A percentile compares a stretch with the other conserved stretches of the same genome.
Evolutionary conservation across 352 stramenopile species (phyloP).

Genomic region (Globisporangium perplexum): DNA sequence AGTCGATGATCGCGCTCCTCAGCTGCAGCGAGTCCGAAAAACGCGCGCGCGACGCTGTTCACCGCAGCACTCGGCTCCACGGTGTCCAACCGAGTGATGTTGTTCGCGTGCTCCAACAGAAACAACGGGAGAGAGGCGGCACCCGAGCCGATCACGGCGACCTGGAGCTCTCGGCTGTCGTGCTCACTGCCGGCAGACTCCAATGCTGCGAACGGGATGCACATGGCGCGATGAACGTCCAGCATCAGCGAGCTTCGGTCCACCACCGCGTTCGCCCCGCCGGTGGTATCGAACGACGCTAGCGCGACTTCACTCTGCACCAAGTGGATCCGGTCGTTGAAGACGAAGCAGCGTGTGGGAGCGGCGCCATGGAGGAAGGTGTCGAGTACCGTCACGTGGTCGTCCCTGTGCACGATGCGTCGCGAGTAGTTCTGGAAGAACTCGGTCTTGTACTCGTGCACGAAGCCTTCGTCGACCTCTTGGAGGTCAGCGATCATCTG

Average conservation of each 20-base stretch:
- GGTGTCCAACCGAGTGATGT: constrained; percentile 38
- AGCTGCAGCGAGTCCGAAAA: constrained; percentile 31
- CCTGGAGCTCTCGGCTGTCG: constrained; percentile 2
- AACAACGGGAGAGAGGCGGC: constrained; percentile 54
- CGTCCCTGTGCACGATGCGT: constrained; percentile 39
- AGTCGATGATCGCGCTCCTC: constrained; percentile 20
- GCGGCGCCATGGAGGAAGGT: constrained; percentile 29
- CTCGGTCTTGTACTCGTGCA: constrained; percentile 50
- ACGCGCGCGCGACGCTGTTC: constrained; percentile 34
- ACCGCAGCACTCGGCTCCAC: constrained; percentile 49
- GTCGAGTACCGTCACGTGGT: constrained; percentile 59
- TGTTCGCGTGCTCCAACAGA: constrained; percentile 27
- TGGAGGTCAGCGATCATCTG: constrained; percentile 52
- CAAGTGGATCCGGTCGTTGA: constrained; percentile 64
- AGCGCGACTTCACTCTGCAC: constrained; percentile 69
- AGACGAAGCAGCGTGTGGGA: constrained; percentile 60
- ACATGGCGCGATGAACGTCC: constrained; percentile 65
- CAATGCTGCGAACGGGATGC: constrained; percentile 24
- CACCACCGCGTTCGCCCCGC: constrained; percentile 8
- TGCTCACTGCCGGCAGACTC: background rate
- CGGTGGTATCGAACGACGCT: background rate
- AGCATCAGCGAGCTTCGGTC: constrained; percentile 45
- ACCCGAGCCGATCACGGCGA: constrained; percentile 52
- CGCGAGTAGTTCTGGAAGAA: constrained; percentile 54
- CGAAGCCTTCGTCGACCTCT: constrained; percentile 47